A percentile compares a stretch with the other conserved stretches of the same genome.
phyloP scores from a whole-genome alignment of 179 eudicot species.

The Dionaea muscipula region DNA sequence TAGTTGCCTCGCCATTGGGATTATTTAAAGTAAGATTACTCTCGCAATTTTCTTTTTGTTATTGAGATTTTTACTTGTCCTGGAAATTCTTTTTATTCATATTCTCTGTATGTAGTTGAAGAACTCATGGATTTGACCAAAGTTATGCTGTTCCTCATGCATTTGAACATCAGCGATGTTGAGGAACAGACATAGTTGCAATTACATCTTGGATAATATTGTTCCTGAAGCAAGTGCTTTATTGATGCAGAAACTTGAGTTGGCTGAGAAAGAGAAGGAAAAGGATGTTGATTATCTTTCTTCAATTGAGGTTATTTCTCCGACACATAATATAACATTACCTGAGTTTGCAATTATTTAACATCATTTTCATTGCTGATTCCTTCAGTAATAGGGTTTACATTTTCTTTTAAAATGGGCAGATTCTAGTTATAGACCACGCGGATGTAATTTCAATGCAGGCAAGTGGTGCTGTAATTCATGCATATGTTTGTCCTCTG shows the following conservation, averaged over 20 bases:
- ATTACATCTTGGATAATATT: not conserved
- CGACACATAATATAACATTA: not conserved
- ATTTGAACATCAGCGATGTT: too few species aligned
- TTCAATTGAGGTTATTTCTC: conserved; percentile 68
- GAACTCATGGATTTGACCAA: too few species aligned
- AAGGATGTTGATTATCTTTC: conserved; percentile 90
- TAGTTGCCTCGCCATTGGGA: conserved; percentile 92
- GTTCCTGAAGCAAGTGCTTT: conserved; percentile 8
- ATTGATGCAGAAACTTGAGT: conserved; percentile 70
- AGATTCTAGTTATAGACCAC: conserved; percentile 88
- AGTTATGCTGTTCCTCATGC: too few species aligned
- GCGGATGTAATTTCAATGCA: conserved; percentile 95
- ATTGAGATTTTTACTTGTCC: too few species aligned
- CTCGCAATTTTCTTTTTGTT: conserved; percentile 2
- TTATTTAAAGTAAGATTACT: conserved; percentile 54
- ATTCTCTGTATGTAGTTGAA: too few species aligned
- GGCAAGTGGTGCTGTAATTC: conserved; percentile 26
- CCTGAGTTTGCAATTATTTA: not conserved
- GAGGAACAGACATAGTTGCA: not conserved
- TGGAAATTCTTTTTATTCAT: too few species aligned
- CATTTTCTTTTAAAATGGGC: conserved; percentile 12
- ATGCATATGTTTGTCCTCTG: not conserved
- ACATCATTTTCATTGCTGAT: not conserved
- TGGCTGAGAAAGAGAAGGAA: conserved; percentile 54
- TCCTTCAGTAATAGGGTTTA: not conserved